Percentiles rank a stretch among this genome's conserved stretches.
Conservation (phyloP, 2,329 filamentous ascomycete genomes). For the Hypoxylon sp. region DNA sequence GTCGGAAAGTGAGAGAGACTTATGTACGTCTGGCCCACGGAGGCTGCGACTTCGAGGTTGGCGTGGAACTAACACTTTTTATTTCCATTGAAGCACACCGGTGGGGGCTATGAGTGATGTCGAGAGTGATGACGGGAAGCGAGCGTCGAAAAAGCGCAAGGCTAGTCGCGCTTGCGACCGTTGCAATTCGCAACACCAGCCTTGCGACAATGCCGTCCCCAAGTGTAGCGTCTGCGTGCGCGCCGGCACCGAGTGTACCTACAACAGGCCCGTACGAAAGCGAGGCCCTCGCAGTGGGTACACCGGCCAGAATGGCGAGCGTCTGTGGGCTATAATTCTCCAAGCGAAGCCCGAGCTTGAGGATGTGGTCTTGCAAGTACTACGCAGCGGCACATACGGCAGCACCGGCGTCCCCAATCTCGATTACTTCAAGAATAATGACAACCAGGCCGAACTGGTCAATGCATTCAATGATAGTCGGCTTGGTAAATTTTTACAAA, state of each 20-base stretch:
- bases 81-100: constrained; percentile 31
- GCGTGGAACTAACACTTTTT: constrained; percentile 36
- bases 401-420: constrained; percentile 49
- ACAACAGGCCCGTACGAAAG: constrained; percentile 52
- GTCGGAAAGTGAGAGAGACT: constrained; percentile 7
- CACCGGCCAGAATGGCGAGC: constrained; percentile 52
- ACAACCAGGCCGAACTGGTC: constrained; percentile 51
- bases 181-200: constrained; percentile 61
- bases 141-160: constrained; percentile 52
- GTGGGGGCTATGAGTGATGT: constrained; percentile 52
- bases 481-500: constrained; percentile 49
- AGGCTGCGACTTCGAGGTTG: constrained; percentile 20
- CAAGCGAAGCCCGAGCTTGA: constrained; percentile 50
- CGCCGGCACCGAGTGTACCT: constrained; percentile 52
- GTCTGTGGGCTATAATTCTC: constrained; percentile 51
- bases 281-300: constrained; percentile 52
- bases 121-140: constrained; percentile 51
- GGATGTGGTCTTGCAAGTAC: constrained; percentile 49
- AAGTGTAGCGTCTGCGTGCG: constrained; percentile 59
- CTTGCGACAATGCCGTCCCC: constrained; percentile 61
- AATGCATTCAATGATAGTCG: constrained; percentile 51
- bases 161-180: constrained; percentile 57
- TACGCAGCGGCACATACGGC: constrained; percentile 48
- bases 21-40: constrained; percentile 19
- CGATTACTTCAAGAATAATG: constrained; percentile 51